Conservation (phyloP, 1,284 basidiomycete genomes). For the Melampsora occidentalis region DNA sequence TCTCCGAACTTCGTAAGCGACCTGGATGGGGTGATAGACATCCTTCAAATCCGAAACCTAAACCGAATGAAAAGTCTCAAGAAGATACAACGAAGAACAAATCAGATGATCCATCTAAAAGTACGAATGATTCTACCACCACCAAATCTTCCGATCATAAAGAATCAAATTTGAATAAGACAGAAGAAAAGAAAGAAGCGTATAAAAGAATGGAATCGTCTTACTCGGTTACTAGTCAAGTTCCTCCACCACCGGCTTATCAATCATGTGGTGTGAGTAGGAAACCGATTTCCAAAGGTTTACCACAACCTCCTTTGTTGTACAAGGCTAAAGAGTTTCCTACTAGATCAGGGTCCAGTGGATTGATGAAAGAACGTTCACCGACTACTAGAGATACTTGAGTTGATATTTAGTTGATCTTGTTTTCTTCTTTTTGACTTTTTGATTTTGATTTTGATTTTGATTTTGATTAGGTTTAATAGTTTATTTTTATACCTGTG, state of each 20-base stretch:
- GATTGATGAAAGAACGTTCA: conserved; percentile 1
- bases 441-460: too few species aligned
- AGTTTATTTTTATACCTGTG: too few species aligned
- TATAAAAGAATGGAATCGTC: conserved; percentile 4
- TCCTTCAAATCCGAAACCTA: background rate
- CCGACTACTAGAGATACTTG: background rate
- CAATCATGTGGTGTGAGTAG: background rate
- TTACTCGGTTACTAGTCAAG: background rate
- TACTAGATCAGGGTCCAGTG: background rate
- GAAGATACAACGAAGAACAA: too few species aligned
- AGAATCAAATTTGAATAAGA: background rate
- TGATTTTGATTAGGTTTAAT: too few species aligned
- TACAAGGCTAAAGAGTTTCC: conserved; percentile 3
- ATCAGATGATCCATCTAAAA: too few species aligned
- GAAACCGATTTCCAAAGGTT: background rate
- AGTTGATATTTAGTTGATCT: background rate
- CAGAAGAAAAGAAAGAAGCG: background rate
- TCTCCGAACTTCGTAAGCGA: background rate
- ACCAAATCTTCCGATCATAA: too few species aligned
- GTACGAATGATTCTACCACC: too few species aligned
- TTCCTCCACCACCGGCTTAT: conserved; percentile 1
- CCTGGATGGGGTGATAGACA: background rate
- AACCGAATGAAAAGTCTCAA: background rate
- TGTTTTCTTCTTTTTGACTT: too few species aligned
- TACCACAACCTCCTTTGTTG: conserved; percentile 2